Percentiles rank a stretch among this genome's conserved stretches.
phyloP scores from a whole-genome alignment of 305 asterid species.

The Ilex paraguariensis region DNA sequence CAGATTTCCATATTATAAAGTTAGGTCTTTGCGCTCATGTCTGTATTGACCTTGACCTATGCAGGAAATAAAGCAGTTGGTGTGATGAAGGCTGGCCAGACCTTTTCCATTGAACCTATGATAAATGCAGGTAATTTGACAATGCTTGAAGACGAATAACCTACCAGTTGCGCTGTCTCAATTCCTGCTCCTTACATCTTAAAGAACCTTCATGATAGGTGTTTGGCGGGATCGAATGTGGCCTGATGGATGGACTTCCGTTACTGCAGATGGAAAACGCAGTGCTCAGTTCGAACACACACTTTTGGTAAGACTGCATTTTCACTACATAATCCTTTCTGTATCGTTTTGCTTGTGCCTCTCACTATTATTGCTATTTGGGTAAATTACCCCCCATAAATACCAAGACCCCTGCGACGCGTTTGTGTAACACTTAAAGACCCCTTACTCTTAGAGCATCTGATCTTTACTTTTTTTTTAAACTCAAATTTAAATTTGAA shows the following conservation, averaged over 20 bases:
- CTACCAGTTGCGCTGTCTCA: neutral
- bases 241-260: conserved; percentile 99
- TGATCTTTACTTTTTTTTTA: no score
- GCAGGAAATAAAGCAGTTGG: conserved; percentile 98
- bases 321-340: neutral
- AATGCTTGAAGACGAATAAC: neutral
- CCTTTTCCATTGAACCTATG: conserved; percentile 97
- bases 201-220: conserved; percentile 36
- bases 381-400: no score
- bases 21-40: conserved; percentile 6
- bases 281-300: conserved; percentile 99
- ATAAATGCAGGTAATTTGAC: conserved; percentile 60
- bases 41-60: conserved; percentile 44
- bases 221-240: conserved; percentile 96
- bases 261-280: conserved; percentile 91
- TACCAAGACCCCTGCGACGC: no score
- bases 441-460: no score
- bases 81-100: conserved; percentile 95
- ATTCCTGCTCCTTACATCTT: conserved; percentile 1
- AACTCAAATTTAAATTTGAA: no score
- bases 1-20: neutral
- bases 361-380: no score
- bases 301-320: conserved; percentile 50
- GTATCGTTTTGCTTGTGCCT: neutral
- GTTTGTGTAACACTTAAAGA: no score